Percentiles rank a stretch among this genome's conserved stretches.
These are phyloP conservation scores for Skeletonema potamos DNA, from an alignment of 108 stramenopile species.

Conservation along the genomic window DNA sequence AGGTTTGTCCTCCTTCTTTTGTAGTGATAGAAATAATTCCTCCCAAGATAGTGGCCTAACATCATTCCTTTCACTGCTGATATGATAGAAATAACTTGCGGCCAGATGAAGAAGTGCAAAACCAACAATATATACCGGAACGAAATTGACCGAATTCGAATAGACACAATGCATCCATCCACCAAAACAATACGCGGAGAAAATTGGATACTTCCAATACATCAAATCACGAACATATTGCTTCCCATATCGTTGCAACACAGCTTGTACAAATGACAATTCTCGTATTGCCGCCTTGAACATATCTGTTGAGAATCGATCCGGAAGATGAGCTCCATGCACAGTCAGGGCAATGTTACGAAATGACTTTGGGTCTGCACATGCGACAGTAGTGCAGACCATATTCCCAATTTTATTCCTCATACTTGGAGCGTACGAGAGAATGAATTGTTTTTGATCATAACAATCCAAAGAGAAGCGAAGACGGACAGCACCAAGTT, in stretches of 20 bases:
- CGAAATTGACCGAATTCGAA: constrained; percentile 32
- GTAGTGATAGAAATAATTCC: constrained; percentile 27
- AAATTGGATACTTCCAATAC: constrained; percentile 45
- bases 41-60: constrained; percentile 46
- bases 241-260: constrained; percentile 26
- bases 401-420: constrained; percentile 15
- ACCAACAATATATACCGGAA: constrained; percentile 45
- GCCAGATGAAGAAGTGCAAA: constrained; percentile 46
- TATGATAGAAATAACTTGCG: constrained; percentile 48
- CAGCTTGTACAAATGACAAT: constrained; percentile 36
- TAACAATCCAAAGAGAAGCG: constrained; percentile 66
- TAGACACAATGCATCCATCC: constrained; percentile 68
- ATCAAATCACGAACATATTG: constrained; percentile 16
- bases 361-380: constrained; percentile 48
- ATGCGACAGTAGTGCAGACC: constrained; percentile 18
- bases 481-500: constrained; percentile 62
- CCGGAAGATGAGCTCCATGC: constrained; percentile 56
- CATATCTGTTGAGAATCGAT: constrained; percentile 46
- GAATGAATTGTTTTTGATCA: constrained; percentile 46
- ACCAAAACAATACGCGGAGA: constrained; percentile 48
- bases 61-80: constrained; percentile 49
- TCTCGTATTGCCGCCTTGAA: constrained; percentile 50
- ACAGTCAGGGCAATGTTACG: constrained; percentile 54
- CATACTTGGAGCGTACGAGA: constrained; percentile 56
- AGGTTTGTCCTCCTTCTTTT: not conserved